These are phyloP conservation scores for Oryza brachyantha DNA, from an alignment of 176 grass and related monocot genomes.

Conservation along the genomic window DNA sequence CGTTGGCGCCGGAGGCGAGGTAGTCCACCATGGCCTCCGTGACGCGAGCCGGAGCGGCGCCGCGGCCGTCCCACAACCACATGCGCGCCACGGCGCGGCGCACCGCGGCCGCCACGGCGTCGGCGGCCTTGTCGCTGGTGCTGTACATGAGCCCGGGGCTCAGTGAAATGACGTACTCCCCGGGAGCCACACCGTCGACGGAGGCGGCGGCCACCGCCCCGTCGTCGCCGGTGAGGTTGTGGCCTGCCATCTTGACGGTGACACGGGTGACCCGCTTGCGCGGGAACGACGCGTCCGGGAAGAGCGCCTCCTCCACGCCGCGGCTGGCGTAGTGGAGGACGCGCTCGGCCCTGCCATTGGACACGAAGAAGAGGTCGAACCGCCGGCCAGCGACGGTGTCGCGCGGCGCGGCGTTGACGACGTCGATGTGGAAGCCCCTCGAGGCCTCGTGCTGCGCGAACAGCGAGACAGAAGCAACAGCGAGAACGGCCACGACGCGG, in stretches of 20 bases:
- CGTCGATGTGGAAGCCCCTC: conserved; percentile 51
- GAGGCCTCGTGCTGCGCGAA: conserved; percentile 52
- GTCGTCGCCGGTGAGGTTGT: conserved; percentile 34
- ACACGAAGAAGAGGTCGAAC: conserved; percentile 65
- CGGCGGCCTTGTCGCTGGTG: background rate
- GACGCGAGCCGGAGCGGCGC: conserved; percentile 32
- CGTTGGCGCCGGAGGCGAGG: conserved; percentile 16
- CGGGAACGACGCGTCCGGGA: conserved; percentile 59
- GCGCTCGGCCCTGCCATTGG: conserved; percentile 67
- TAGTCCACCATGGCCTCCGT: conserved; percentile 57
- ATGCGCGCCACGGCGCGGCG: conserved; percentile 54
- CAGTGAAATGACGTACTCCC: conserved; percentile 48
- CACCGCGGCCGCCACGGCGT: conserved; percentile 37
- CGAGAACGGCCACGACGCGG: conserved; percentile 36
- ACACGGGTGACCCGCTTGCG: conserved; percentile 47
- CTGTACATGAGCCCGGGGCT: conserved; percentile 40
- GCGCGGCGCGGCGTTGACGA: background rate
- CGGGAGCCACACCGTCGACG: background rate
- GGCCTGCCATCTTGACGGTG: conserved; percentile 40
- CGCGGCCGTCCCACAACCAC: conserved; percentile 64
- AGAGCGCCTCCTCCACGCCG: conserved; percentile 53
- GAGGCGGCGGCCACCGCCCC: background rate
- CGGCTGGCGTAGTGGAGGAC: conserved; percentile 46
- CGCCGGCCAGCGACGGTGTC: background rate
- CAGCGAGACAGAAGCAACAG: conserved; percentile 45